A percentile compares a stretch with the other conserved stretches of the same genome.
These are phyloP conservation scores for Diaporthe ilicicola DNA, from an alignment of 2,329 filamentous ascomycete species.

Conservation along the genomic window DNA sequence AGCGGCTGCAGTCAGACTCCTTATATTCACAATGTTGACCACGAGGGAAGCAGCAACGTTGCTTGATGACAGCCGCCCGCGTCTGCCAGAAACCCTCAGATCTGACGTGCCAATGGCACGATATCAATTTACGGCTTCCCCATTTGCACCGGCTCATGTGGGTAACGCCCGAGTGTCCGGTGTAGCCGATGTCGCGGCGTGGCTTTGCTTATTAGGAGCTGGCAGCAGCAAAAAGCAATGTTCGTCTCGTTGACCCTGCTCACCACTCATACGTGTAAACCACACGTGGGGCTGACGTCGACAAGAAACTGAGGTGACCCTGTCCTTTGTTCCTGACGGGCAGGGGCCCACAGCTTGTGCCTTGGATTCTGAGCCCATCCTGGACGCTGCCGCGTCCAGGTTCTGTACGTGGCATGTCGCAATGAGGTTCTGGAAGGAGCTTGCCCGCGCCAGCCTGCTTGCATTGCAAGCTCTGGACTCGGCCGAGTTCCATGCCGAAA, in stretches of 20 bases:
- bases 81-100: neutral
- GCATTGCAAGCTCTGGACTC: slow-evolving; percentile 5
- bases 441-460: neutral
- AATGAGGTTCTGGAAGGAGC: neutral
- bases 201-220: neutral
- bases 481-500: slow-evolving; percentile 13
- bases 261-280: no score
- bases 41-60: slow-evolving; percentile 5
- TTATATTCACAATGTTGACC: neutral
- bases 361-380: slow-evolving; percentile 18
- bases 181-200: neutral
- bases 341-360: neutral
- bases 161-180: neutral
- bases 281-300: slow-evolving; percentile 22
- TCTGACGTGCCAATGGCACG: neutral
- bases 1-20: slow-evolving; percentile 8
- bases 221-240: neutral
- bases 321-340: neutral
- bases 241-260: slow-evolving; percentile 5
- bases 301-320: neutral
- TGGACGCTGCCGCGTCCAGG: neutral
- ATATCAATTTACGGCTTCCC: neutral
- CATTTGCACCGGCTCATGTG: neutral
- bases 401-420: slow-evolving; percentile 6
- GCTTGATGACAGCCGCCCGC: neutral